Base-by-base conservation (phyloP, 163 green algal species). In the Scenedesmus sp. region DNA sequence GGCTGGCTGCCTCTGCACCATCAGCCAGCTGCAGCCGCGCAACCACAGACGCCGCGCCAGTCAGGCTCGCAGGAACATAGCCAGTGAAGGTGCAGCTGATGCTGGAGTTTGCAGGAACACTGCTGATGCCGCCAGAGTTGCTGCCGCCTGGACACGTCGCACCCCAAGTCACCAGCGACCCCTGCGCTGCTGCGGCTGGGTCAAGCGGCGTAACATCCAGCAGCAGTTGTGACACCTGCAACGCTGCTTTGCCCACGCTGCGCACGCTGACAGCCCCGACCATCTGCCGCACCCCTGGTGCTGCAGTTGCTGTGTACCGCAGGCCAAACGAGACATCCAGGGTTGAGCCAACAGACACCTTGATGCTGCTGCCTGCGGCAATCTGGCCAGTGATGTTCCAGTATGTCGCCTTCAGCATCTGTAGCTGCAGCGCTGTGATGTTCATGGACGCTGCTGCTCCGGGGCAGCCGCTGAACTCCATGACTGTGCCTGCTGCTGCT, bases 401-500 rank as follows among this genome's bases (percentile, higher is more conserved):
- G 34, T 26, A 12, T 1, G 23, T 55, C 16, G 62, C 60, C 52
- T 74, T 59, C 7, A 92, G 34, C 5, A 84, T 5, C 62, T 88
- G 88, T 18, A 87, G 88, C n/a, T 84, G 59, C 8, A 82, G 23
- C 7, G 26, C 26, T 26, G 52, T 46, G 9, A 92, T 6, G 56
- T 62, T 20, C 34, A 87, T 3, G 9, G 15, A 23, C 54, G 81
- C 88, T 59, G 54, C 52, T 23, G 88, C 77, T 18, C 88, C 88
- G 46, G 88, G 88, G 59, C 88, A 92, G 60, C 88, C 88, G 57
- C 8, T 84, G 60, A 92, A 70, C 13, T n/a, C 26, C 4, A 92
- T 81, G 62, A 9, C 7, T 13, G 73, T 18, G 1, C 20, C 66
- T n/a, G 59, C 66, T 60, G 59, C n/a, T 62, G 88, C 79, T 18